Evolutionary conservation across 805 yeast species (phyloP), one percentile per base, ranked within the genome.

Genomic region (Candida gorgasii): DNA sequence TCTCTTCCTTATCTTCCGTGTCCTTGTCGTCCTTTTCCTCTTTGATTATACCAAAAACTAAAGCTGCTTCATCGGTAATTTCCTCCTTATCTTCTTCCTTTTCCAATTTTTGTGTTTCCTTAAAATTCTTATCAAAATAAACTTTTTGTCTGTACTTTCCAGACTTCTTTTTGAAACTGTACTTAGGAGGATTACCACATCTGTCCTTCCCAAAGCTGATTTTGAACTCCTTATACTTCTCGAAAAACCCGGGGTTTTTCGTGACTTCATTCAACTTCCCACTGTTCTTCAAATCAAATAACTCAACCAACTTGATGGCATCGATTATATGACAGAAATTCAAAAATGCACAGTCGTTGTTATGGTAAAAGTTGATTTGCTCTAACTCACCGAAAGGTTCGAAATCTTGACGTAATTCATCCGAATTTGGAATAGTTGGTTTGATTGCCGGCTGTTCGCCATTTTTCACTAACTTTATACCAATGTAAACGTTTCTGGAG

Each of bases 121-220:
- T 30, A 13, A 20, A 20, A 18, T n/a, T 29, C 16, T 23, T 36
- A 24, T 48, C 47, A 35, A 47, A 49, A 35, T 47, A 47, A 8
- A 49, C 47, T 49, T 65, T 57, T 57, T 69, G 55, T 53, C 65
- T 42, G 9, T 41, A 36, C 23, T 42, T 49, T n/a, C 53, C 53
- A 49, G 62, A 63, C 49, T 55, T 67, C 63, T 68, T 79, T 58
- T 62, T 73, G 60, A 58, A 63, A 50, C 65, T 63, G 43, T 69
- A 70, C 64, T 77, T 84, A 45, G 80, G 84, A 23, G 77, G 87
- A 54, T 84, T 84, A 2, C 85, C 95, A 66, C 95, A 86, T 56
- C 95, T 72, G 62, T 86, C 95, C 53, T 83, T 83, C 35, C 89
- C 95, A 61, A 75, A 86, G 38, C 79, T 76, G 34, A 86, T 79